Conservation (phyloP, 2,329 filamentous ascomycete species). For the Paecilomyces fulvus region DNA sequence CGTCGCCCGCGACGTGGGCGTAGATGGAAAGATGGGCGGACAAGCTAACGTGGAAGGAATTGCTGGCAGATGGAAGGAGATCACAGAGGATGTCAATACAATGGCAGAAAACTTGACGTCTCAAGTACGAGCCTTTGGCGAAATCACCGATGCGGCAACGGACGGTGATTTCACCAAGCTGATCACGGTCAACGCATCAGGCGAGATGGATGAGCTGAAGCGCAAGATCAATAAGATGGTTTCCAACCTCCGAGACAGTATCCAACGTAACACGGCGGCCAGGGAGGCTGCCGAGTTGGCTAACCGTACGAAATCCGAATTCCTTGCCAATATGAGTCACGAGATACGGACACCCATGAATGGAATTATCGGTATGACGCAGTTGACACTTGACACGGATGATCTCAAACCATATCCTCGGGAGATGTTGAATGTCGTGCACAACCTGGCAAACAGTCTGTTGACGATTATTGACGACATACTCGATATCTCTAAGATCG, state of each 20-base stretch:
- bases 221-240: constrained; percentile 99
- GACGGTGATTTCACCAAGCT: constrained; percentile 92
- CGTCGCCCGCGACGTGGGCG: constrained; percentile 87
- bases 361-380: constrained; percentile 93
- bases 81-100: constrained; percentile 88
- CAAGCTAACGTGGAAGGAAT: constrained; percentile 86
- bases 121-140: constrained; percentile 88
- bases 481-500: constrained; percentile 61
- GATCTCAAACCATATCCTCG: constrained; percentile 84
- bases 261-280: constrained; percentile 86
- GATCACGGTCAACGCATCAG: constrained; percentile 88
- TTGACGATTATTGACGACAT: constrained; percentile 85
- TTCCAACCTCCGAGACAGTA: constrained; percentile 82
- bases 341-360: constrained; percentile 95
- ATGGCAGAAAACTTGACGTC: constrained; percentile 80
- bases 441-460: constrained; percentile 86
- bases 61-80: constrained; percentile 90
- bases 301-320: constrained; percentile 95
- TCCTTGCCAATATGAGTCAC: constrained; percentile 95
- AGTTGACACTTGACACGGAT: constrained; percentile 84
- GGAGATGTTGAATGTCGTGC: constrained; percentile 94
- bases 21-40: constrained; percentile 95
- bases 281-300: constrained; percentile 87
- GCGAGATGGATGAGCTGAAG: constrained; percentile 96
- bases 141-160: constrained; percentile 89